phyloP scores from a whole-genome alignment of 768 basidiomycete genomes.

The Chalciporus piperatus region DNA sequence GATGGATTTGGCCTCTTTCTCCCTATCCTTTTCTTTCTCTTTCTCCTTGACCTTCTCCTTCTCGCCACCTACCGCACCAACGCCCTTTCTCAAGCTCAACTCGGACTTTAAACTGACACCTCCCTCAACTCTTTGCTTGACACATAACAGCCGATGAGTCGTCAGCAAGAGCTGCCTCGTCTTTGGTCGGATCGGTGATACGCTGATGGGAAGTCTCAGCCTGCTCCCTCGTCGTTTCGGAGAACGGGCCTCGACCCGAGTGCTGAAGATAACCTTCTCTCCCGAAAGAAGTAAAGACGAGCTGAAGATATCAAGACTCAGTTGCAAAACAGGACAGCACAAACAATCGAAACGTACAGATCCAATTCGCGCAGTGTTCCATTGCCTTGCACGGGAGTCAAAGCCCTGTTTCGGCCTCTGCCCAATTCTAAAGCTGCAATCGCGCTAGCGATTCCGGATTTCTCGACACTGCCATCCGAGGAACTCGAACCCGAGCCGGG shows the following conservation, averaged over 20 bases:
- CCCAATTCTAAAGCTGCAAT: constrained; percentile 36
- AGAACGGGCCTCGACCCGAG: constrained; percentile 52
- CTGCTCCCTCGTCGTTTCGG: constrained; percentile 57
- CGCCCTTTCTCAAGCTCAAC: constrained; percentile 36
- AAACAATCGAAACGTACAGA: constrained; percentile 35
- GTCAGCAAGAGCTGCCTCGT: constrained; percentile 57
- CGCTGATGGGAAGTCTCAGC: constrained; percentile 49
- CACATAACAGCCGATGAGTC: constrained; percentile 51
- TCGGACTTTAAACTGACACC: constrained; percentile 50
- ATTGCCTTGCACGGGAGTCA: constrained; percentile 56
- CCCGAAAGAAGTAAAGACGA: constrained; percentile 39
- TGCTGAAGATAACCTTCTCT: constrained; percentile 50
- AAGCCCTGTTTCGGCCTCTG: constrained; percentile 51
- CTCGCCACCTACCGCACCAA: constrained; percentile 6
- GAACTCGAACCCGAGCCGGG: constrained; percentile 45
- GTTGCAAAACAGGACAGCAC: not conserved
- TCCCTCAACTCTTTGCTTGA: constrained; percentile 44
- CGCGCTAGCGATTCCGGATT: constrained; percentile 27
- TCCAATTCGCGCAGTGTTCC: constrained; percentile 35
- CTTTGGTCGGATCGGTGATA: constrained; percentile 47
- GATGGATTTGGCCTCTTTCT: constrained; percentile 44
- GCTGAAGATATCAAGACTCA: constrained; percentile 20
- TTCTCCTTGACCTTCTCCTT: constrained; percentile 18
- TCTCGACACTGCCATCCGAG: constrained; percentile 47
- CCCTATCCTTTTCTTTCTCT: constrained; percentile 41